Evolutionary conservation across 805 yeast species (phyloP).

Genomic region (Teunomyces kruisii): DNA sequence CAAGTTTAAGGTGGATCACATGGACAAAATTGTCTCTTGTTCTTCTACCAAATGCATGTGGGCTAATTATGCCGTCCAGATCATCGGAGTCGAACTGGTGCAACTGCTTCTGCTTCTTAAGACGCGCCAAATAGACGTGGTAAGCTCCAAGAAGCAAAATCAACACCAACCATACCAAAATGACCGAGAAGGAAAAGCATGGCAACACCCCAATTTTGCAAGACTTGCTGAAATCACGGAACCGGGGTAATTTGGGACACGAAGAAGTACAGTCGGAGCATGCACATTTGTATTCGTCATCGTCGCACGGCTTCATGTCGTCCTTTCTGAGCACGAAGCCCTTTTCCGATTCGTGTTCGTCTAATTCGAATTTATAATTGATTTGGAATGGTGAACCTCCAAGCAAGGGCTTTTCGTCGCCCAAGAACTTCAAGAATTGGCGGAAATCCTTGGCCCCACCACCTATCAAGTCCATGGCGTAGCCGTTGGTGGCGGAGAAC

Average conservation of each 20-base stretch:
- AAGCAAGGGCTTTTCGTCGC: constrained; percentile 88
- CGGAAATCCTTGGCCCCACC: constrained; percentile 87
- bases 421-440: constrained; percentile 80
- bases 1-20: constrained; percentile 4
- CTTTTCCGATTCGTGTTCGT: constrained; percentile 10
- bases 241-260: constrained; percentile 67
- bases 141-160: constrained; percentile 43
- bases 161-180: constrained; percentile 46
- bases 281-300: constrained; percentile 69
- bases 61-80: background rate
- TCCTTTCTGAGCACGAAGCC: constrained; percentile 26
- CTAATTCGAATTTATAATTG: constrained; percentile 56
- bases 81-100: constrained; percentile 1
- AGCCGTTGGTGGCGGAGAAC: constrained; percentile 92
- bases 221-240: constrained; percentile 31
- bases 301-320: constrained; percentile 55
- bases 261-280: constrained; percentile 85
- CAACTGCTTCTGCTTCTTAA: background rate
- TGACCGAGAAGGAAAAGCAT: constrained; percentile 68
- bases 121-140: constrained; percentile 29
- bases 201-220: constrained; percentile 66
- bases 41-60: background rate
- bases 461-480: constrained; percentile 94
- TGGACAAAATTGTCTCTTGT: background rate
- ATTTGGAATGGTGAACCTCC: constrained; percentile 98